Evolutionary conservation across 768 basidiomycete genomes (phyloP), one percentile per base, ranked within the genome.

Genomic region (Lactarius quietus): DNA sequence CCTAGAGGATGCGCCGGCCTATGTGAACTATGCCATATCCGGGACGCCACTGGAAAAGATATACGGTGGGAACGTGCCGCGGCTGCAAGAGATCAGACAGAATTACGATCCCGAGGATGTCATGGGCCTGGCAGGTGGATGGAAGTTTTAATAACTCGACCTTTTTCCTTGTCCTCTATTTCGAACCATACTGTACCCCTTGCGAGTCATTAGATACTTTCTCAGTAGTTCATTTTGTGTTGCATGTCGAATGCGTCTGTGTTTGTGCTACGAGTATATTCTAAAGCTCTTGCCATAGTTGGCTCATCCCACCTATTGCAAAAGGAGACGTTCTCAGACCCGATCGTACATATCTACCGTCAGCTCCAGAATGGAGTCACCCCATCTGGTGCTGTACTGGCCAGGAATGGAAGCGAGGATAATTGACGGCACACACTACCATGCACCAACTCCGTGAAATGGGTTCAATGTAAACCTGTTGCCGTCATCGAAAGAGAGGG

Each of bases 41-140:
- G 57, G 57, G 18, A 64, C 63, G 8, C 57, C 51, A 1, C 23
- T 64, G 7, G n/a, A 59, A 45, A 17, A 6, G n/a, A 59, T 64
- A 29, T 64, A 64, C 7, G 63, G 63, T 17, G 17, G 31, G 14
- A 38, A 64, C 31, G 7, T 64, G 63, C 35, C 3, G 31, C 48
- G 51, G 39, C 63, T 64, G n/a, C 63, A 38, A n/a, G 29, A 41
- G 17, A 64, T 59, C 63, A 59, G 57, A 41, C 5, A 33, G 57
- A 26, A 33, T n/a, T 57, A 58, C 26, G 63, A 64, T 35, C 63
- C 63, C 3, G 7, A 53, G 28, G 51, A 53, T 23, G 29, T 64
- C 18, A 64, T 64, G 63, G 36, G n/a, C 3, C 63, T 64, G 5
- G 48, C 62, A 5, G 62, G 57, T 17, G 63, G 63, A 64, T 64